These are phyloP conservation scores for Boletus rubroflammeus DNA, from an alignment of 768 basidiomycete species.

Conservation along the genomic window DNA sequence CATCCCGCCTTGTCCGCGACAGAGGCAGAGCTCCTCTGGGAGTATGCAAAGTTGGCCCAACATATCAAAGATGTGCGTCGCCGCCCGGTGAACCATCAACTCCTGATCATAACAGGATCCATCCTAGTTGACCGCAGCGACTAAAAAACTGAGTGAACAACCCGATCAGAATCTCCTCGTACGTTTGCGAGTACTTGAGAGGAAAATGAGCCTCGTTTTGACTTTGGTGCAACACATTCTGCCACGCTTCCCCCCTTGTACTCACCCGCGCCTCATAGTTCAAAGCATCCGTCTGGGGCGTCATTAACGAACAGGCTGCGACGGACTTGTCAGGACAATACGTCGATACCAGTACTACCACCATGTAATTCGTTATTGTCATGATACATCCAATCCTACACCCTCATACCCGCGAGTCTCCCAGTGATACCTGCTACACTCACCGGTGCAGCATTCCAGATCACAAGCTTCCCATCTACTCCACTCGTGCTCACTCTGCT, in stretches of 20 bases:
- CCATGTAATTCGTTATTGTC: conserved; percentile 6
- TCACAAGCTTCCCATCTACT: conserved; percentile 87
- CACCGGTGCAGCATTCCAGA: conserved; percentile 79
- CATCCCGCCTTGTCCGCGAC: conserved; percentile 62
- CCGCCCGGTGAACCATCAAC: neutral
- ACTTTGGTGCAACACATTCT: conserved; percentile 59
- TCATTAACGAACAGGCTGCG: conserved; percentile 74
- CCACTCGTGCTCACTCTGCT: conserved; percentile 84
- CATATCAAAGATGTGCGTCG: conserved; percentile 70
- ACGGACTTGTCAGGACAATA: conserved; percentile 15
- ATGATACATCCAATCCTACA: conserved; percentile 21
- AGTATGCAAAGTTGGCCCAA: conserved; percentile 84
- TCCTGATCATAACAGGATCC: neutral
- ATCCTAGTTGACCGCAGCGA: conserved; percentile 57
- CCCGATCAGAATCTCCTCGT: conserved; percentile 77
- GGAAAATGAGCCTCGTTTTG: conserved; percentile 93
- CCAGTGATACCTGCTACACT: conserved; percentile 41
- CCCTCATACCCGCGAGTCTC: conserved; percentile 47
- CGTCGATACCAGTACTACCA: conserved; percentile 13
- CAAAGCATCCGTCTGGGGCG: conserved; percentile 95
- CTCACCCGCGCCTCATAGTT: conserved; percentile 49
- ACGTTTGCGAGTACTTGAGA: conserved; percentile 77
- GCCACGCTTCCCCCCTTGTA: neutral
- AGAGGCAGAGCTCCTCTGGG: conserved; percentile 85
- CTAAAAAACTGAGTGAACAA: conserved; percentile 65